phyloP scores from a whole-genome alignment of 108 stramenopile genomes.

The Nannochloropsis salina region DNA sequence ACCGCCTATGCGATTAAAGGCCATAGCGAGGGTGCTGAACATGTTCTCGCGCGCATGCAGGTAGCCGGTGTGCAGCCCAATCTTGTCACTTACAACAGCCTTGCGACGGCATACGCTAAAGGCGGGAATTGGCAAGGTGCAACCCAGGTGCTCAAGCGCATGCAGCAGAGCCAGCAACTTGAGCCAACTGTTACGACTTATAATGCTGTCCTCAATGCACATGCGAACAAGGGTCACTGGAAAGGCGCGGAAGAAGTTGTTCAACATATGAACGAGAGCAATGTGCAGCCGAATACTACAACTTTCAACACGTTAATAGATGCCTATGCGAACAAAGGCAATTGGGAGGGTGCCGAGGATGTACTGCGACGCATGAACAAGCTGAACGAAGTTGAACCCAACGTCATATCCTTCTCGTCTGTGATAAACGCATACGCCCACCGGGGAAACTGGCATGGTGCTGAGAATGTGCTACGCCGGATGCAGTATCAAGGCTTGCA shows the following conservation, averaged over 20 bases:
- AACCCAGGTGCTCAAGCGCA: background rate
- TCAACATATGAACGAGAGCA: slow-evolving; percentile 2
- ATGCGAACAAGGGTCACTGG: background rate
- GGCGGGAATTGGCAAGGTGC: background rate
- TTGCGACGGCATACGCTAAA: background rate
- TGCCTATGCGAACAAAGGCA: background rate
- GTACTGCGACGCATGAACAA: slow-evolving; percentile 20
- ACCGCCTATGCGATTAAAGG: background rate
- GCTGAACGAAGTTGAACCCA: background rate
- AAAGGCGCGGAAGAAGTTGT: slow-evolving; percentile 1
- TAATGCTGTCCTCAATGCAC: slow-evolving; percentile 17
- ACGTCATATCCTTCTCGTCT: background rate
- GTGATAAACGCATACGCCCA: background rate
- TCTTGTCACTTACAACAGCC: background rate
- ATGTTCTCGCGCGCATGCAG: background rate
- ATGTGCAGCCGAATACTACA: slow-evolving; percentile 15
- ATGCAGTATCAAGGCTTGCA: slow-evolving; percentile 4
- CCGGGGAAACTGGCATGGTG: background rate
- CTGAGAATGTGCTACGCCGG: background rate
- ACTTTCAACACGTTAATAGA: background rate
- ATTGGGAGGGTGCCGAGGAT: background rate
- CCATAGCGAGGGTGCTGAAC: background rate
- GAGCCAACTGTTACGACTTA: background rate
- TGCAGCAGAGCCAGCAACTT: background rate
- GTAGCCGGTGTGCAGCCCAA: background rate